phyloP scores from a whole-genome alignment of 2,329 filamentous ascomycete genomes.

The Acephala macrosclerotiorum region DNA sequence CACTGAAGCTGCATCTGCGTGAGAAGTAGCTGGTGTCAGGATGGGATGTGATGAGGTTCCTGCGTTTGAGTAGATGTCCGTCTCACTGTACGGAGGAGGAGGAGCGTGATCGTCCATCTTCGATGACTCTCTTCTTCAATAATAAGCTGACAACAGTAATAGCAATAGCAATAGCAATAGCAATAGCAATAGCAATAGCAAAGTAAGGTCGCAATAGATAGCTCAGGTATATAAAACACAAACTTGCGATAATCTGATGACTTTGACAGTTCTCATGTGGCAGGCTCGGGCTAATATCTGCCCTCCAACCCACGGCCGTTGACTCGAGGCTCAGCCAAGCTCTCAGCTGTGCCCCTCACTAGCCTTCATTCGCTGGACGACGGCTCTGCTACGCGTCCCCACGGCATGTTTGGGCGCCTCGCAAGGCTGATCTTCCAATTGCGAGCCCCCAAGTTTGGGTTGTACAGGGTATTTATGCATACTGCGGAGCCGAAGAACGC shows the following conservation, averaged over 20 bases:
- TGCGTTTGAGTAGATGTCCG: conserved; percentile 59
- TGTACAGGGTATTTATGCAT: not conserved
- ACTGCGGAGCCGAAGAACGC: not conserved
- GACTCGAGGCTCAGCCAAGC: conserved; percentile 5
- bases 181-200: not conserved
- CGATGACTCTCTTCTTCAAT: not conserved
- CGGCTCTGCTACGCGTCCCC: conserved; percentile 1
- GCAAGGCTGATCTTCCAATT: not conserved
- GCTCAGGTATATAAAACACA: not conserved
- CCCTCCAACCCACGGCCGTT: not conserved
- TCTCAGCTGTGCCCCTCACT: conserved; percentile 1
- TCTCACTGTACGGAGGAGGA: conserved; percentile 65
- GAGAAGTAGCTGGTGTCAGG: conserved; percentile 37
- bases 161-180: not conserved
- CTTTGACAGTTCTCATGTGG: not conserved
- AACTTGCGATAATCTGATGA: conserved; percentile 2
- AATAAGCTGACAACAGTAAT: not conserved
- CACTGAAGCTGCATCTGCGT: conserved; percentile 49
- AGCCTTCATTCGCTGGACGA: not conserved
- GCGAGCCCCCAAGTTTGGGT: not conserved
- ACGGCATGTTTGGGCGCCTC: conserved; percentile 4
- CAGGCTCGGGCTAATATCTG: not conserved
- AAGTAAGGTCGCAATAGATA: not conserved
- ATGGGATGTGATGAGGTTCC: conserved; percentile 41
- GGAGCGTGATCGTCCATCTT: conserved; percentile 48